Percentiles rank a stretch among this genome's conserved stretches.
phyloP scores from a whole-genome alignment of 495 filamentous ascomycete species.

The Tuber aestivum region DNA sequence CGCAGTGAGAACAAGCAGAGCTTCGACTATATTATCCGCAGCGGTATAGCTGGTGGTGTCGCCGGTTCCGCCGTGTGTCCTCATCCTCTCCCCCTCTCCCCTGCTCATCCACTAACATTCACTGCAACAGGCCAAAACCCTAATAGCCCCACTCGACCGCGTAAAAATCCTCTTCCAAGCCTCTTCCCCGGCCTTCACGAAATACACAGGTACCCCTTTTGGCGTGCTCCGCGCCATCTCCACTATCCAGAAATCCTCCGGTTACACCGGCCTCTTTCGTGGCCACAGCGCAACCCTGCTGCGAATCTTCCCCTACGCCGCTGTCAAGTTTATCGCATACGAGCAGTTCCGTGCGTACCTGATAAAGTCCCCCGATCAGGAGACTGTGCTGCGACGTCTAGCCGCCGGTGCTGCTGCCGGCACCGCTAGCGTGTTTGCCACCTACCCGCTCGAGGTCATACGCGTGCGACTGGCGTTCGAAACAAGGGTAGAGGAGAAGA shows the following conservation, averaged over 20 bases:
- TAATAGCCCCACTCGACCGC: slow-evolving; percentile 90
- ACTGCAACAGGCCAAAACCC: slow-evolving; percentile 71
- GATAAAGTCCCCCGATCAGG: slow-evolving; percentile 63
- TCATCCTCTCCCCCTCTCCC: not conserved
- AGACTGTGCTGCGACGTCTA: slow-evolving; percentile 73
- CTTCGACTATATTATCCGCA: slow-evolving; percentile 72
- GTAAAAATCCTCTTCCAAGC: slow-evolving; percentile 99
- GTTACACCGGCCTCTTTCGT: slow-evolving; percentile 70
- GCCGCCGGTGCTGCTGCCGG: slow-evolving; percentile 75
- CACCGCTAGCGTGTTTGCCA: slow-evolving; percentile 84
- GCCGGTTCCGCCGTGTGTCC: slow-evolving; percentile 76
- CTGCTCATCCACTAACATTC: slow-evolving; percentile 17
- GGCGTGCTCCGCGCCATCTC: slow-evolving; percentile 70
- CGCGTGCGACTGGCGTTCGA: slow-evolving; percentile 91
- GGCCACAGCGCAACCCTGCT: slow-evolving; percentile 91
- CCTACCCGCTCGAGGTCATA: slow-evolving; percentile 89
- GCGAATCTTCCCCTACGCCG: slow-evolving; percentile 94
- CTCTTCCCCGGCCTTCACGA: slow-evolving; percentile 84
- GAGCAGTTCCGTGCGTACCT: slow-evolving; percentile 79
- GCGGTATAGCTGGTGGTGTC: slow-evolving; percentile 76
- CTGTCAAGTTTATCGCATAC: slow-evolving; percentile 95
- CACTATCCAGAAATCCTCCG: slow-evolving; percentile 73
- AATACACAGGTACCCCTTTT: slow-evolving; percentile 81
- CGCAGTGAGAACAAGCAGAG: slow-evolving; percentile 52
- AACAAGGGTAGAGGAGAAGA: slow-evolving; percentile 62